Percentiles rank a stretch among this genome's conserved stretches.
These are phyloP conservation scores for Lentinula boryana DNA, from an alignment of 768 basidiomycete species.

Conservation along the genomic window DNA sequence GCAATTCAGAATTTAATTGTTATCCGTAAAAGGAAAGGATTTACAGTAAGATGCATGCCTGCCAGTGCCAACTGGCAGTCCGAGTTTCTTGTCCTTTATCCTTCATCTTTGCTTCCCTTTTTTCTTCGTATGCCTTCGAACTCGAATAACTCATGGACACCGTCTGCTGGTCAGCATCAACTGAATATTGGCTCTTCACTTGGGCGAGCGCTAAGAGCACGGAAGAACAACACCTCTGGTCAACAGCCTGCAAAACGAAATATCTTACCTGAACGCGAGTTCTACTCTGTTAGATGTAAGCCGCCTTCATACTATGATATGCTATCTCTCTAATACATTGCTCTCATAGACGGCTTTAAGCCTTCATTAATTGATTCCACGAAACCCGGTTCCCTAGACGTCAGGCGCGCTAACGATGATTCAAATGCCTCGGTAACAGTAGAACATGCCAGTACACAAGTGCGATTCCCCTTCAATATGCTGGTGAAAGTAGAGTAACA, in stretches of 20 bases:
- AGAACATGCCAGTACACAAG: constrained; percentile 64
- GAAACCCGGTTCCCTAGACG: constrained; percentile 60
- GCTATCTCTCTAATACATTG: neutral
- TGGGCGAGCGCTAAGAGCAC: constrained; percentile 59
- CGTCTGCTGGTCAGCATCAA: constrained; percentile 47
- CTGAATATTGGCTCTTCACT: constrained; percentile 62
- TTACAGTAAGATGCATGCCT: neutral
- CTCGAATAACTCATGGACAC: constrained; percentile 46
- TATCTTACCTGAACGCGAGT: constrained; percentile 57
- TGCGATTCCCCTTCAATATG: constrained; percentile 21
- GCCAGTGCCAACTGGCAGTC: neutral
- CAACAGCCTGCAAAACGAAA: constrained; percentile 29
- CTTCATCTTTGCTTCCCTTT: neutral
- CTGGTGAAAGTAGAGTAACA: constrained; percentile 2
- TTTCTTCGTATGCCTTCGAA: constrained; percentile 30
- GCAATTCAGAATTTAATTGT: neutral
- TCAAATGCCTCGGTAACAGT: constrained; percentile 40
- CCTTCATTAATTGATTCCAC: constrained; percentile 63
- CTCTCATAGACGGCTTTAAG: constrained; percentile 61
- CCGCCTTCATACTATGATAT: neutral
- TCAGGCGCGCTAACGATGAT: constrained; percentile 46
- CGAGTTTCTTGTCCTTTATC: neutral
- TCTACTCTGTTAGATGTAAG: constrained; percentile 76
- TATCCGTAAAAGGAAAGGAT: neutral
- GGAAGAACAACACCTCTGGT: constrained; percentile 41